Base-by-base conservation (phyloP, 495 filamentous ascomycete genomes). In the Aspergillus heteromorphus region DNA sequence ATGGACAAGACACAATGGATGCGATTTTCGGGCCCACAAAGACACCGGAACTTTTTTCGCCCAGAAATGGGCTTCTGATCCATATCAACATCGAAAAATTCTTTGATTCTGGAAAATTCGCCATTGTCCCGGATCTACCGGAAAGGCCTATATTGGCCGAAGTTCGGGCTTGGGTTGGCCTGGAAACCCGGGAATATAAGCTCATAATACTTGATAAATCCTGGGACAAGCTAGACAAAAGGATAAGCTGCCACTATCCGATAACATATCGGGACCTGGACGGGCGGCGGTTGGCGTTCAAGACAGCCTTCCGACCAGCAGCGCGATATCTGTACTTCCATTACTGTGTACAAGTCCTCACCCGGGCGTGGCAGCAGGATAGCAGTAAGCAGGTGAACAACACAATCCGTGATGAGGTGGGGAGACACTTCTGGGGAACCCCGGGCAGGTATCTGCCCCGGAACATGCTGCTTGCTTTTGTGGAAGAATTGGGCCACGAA, bases 271-370 rank as follows among this genome's bases (percentile, higher is more conserved):
- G 49, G 17, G 57, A 54, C 16, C 54, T 64, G 7, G 52, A 66
- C 25, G 45, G 49, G 11, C 41, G 41, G 14, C 49, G 30, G 18
- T 31, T 66, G 4, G 34, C 41, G 34, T 65, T 65, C 45, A 18
- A 36, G 31, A 54, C 10, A 2, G 19, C 18, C 6, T 60, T 55
- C n/a, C 53, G 64, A 14, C 64, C 58, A 14, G 45, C 55, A 16
- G 64, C 58, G 7, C n/a, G 56, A n/a, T 63, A 63, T 43, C 25
- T 64, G n/a, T 66, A 63, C 34, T 61, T 61, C 34, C 53, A 62
- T 40, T 66, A 66, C 30, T 64, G 61, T 31, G 18, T 52, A 6
- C 60, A 63, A 41, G 41, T 62, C 19, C 48, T 64, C 17, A 27
- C 61, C 2, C 45, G 36, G 13, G 48, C 58, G 0, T 45, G 40